Base-by-base conservation (phyloP, 2,329 filamentous ascomycete species). In the Metarhizium brunneum region DNA sequence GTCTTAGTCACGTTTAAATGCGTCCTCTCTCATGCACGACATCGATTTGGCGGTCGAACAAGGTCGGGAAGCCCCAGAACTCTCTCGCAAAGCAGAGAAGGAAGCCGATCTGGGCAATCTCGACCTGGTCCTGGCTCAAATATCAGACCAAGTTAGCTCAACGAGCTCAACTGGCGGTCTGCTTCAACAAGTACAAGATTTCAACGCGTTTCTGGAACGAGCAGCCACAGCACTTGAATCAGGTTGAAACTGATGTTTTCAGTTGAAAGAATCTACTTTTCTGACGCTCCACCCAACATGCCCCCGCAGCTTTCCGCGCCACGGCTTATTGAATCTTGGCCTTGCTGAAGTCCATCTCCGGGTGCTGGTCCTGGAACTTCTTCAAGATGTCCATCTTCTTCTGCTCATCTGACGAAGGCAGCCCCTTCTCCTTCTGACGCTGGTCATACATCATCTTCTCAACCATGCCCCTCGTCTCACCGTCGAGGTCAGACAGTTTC, bases 391-490 rank as follows among this genome's bases (percentile, higher is more conserved):
- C 92, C 68, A 85, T 74, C 82, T 97, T 97, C 79, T 92, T 90
- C 80, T 95, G 86, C 77, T 99, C 94, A 63, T 97, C 94, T 62
- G 90, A 95, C 13, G 87, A 91, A 50, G 91, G 90, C 71, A 87
- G 81, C 4, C 94, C 94, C 72, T 82, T 77, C 77, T 97, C 92
- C 83, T 99, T 99, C 77, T 97, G 92, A 62, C 88, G 81, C 79
- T 99, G 94, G 76, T 99, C 94, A 66, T 82, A 99, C 94, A 99
- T 99, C 94, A 99, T 99, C 83, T 99, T 99, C 84, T 99, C 94
- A 48, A 99, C 94, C 92, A 99, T 97, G 57, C 85, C 83, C 61
- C 94, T 83, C 54, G 94, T 99, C 79, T 95, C 88, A 58, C 94
- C 94, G 68, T 97, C 92, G 62, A 99, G 77, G 71, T 99, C 94